Conservation (phyloP, 2,329 filamentous ascomycete species). For the Diaporthe sp. region DNA sequence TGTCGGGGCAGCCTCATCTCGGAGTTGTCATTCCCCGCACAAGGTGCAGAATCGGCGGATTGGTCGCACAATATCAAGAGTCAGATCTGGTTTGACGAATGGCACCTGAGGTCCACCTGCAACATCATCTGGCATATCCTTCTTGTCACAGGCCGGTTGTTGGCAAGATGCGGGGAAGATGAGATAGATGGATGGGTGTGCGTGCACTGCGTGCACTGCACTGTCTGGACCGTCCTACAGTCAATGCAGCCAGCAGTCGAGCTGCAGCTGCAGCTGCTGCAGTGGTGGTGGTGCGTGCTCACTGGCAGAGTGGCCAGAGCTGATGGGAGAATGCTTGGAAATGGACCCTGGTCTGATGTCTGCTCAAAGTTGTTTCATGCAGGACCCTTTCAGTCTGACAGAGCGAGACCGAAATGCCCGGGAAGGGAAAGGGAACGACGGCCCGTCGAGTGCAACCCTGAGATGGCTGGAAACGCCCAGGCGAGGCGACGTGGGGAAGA, state of each 20-base stretch:
- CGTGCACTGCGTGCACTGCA: not conserved
- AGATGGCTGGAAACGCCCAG: conserved; percentile 11
- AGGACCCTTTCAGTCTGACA: conserved; percentile 16
- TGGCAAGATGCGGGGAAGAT: conserved; percentile 27
- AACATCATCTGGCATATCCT: conserved; percentile 21
- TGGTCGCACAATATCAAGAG: conserved; percentile 3
- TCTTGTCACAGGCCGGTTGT: not conserved
- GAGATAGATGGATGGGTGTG: not conserved
- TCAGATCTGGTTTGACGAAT: conserved; percentile 19
- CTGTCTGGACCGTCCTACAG: not conserved
- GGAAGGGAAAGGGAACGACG: conserved; percentile 28
- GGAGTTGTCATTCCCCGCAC: not conserved
- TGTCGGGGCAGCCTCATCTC: conserved; percentile 2
- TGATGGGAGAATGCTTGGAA: not conserved
- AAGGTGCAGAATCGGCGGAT: not conserved
- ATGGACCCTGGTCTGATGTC: conserved; percentile 25
- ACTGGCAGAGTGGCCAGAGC: conserved; percentile 12
- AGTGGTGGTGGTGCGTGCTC: not conserved
- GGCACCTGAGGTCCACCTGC: not conserved
- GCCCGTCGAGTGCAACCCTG: conserved; percentile 29
- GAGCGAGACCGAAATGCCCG: conserved; percentile 24
- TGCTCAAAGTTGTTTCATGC: conserved; percentile 19
- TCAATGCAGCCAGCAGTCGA: not conserved
- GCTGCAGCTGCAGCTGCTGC: not conserved
- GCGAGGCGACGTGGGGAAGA: conserved; percentile 7